Conservation (phyloP, 306 rosid genomes). For the Leucaena leucocephala region DNA sequence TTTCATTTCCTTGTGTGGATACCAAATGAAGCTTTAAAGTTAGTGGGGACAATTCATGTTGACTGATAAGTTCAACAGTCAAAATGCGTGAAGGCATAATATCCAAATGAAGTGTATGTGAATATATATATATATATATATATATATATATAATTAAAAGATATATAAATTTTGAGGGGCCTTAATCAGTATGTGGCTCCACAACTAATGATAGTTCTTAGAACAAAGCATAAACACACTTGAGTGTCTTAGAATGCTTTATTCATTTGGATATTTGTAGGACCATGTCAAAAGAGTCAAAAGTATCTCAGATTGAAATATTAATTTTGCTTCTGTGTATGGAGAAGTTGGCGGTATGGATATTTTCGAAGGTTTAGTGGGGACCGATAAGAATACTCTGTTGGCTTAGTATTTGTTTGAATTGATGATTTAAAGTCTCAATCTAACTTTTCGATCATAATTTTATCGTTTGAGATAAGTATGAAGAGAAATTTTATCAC, state of each 20-base stretch:
- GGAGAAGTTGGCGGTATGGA: too few species aligned
- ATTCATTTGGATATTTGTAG: conserved; percentile 4
- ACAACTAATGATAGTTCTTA: background rate
- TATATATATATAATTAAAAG: too few species aligned
- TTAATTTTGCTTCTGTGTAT: background rate
- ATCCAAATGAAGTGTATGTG: background rate
- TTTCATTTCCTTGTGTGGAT: background rate
- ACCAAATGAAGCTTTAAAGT: background rate
- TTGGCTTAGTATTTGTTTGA: too few species aligned
- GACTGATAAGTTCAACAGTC: background rate
- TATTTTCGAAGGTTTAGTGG: too few species aligned
- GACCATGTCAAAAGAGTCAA: background rate
- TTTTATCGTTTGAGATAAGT: too few species aligned
- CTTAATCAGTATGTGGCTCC: background rate
- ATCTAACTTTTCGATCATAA: too few species aligned
- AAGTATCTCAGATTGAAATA: background rate
- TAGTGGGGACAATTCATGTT: background rate
- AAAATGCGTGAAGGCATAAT: background rate
- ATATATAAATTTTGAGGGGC: background rate
- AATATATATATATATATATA: background rate
- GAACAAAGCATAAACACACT: background rate
- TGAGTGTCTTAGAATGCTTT: background rate
- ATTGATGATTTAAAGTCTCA: too few species aligned
- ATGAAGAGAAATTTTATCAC: too few species aligned
- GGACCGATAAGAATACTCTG: too few species aligned